A percentile compares a stretch with the other conserved stretches of the same genome.
Conservation (phyloP, 176 grass and related monocot species). For the Cymbopogon citratus region DNA sequence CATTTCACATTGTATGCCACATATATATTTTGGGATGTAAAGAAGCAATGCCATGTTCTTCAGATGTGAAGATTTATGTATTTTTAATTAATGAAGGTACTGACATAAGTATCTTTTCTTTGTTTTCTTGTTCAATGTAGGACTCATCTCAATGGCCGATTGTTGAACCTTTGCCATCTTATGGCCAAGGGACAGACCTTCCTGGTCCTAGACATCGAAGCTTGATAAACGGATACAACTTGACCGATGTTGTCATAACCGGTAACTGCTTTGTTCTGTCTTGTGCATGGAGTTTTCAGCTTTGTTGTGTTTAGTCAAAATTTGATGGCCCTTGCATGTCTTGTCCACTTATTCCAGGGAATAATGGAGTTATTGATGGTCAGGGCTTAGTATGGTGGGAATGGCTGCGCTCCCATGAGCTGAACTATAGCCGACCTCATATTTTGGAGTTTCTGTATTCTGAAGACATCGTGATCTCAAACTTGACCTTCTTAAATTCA, state of each 20-base stretch:
- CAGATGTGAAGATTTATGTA: neutral
- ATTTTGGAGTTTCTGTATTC: slow-evolving; percentile 64
- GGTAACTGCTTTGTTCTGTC: slow-evolving; percentile 40
- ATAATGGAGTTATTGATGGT: slow-evolving; percentile 72
- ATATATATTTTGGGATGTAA: slow-evolving; percentile 4
- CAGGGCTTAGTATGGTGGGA: slow-evolving; percentile 90
- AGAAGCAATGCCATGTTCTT: slow-evolving; percentile 8
- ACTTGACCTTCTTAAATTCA: slow-evolving; percentile 69
- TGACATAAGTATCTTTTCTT: neutral
- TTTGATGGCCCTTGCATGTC: neutral
- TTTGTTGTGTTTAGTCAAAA: neutral
- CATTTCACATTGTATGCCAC: neutral
- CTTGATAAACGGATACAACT: slow-evolving; percentile 78
- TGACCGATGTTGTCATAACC: slow-evolving; percentile 79
- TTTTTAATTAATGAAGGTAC: neutral
- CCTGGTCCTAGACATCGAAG: slow-evolving; percentile 61
- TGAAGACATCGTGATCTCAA: too few relatives aligned
- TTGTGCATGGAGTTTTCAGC: neutral
- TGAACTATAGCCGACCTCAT: slow-evolving; percentile 87
- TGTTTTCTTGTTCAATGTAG: slow-evolving; percentile 30
- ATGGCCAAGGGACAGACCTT: slow-evolving; percentile 78
- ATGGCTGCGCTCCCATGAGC: slow-evolving; percentile 47
- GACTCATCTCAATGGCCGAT: slow-evolving; percentile 81
- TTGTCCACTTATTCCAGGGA: slow-evolving; percentile 37
- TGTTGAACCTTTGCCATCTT: slow-evolving; percentile 81